phyloP scores from a whole-genome alignment of 305 asterid genomes.

The Fraxinus xanthoxyloides region DNA sequence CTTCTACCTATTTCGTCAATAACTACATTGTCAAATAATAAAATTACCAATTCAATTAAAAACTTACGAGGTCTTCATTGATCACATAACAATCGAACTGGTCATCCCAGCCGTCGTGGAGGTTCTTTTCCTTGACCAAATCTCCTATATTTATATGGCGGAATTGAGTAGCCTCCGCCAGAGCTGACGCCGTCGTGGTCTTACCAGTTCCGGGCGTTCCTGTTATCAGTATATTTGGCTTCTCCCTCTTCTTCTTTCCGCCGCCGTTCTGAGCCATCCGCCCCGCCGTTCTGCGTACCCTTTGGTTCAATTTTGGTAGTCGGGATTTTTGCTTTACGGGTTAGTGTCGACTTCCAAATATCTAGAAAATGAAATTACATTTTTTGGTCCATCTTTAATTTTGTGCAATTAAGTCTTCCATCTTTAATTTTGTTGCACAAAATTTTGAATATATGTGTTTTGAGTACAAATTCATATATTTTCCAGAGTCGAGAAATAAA shows the following conservation, averaged over 20 bases:
- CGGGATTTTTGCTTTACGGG: background rate
- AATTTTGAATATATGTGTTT: too few species aligned
- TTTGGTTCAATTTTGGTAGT: background rate
- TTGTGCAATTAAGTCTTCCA: background rate
- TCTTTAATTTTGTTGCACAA: background rate
- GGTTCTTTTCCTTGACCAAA: slow-evolving; percentile 41
- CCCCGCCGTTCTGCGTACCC: background rate
- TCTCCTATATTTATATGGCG: slow-evolving; percentile 49
- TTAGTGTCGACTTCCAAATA: background rate
- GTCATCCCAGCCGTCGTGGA: slow-evolving; percentile 57
- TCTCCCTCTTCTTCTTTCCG: slow-evolving; percentile 18
- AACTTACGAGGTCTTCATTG: slow-evolving; percentile 53
- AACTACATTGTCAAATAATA: background rate
- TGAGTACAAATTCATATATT: background rate
- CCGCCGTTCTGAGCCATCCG: slow-evolving; percentile 25
- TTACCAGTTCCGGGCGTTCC: slow-evolving; percentile 56
- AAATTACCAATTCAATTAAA: background rate
- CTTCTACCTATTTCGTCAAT: background rate
- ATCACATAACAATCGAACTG: slow-evolving; percentile 41
- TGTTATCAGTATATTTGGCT: slow-evolving; percentile 40
- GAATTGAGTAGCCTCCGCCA: slow-evolving; percentile 42
- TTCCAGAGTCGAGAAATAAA: background rate
- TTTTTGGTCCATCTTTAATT: background rate
- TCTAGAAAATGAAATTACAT: background rate
- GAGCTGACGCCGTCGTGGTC: slow-evolving; percentile 41